Evolutionary conservation across 2,329 filamentous ascomycete species (phyloP), one percentile per base, ranked within the genome.

Genomic region (Venturia carpophila): DNA sequence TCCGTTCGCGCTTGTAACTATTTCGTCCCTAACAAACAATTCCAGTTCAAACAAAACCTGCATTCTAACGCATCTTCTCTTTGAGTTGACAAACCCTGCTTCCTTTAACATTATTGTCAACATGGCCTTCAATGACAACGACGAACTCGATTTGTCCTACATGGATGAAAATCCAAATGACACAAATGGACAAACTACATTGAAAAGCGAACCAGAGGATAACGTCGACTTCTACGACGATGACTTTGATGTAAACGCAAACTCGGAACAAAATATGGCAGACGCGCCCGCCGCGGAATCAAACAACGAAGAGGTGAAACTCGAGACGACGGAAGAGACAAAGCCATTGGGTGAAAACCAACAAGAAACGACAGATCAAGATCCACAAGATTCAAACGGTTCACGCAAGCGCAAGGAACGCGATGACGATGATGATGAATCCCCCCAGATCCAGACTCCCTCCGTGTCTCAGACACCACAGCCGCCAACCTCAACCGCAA

Each of bases 111-210:
- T 39, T 42, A 21, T 52, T 21, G 47, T 17, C 65, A 72, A 63
- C 63, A 78, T 77, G 73, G 79, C 83, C 72, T 84, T 87, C 73
- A 85, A 87, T 76, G 85, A 87, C 75, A 86, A 86, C 72, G 87
- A 87, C 79, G 85, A 88, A 71, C 87, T 88, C 79, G 85, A 88
- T 74, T 86, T 88, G 76, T 87, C 55, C 55, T 65, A 65, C 56
- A 61, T 65, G 64, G 64, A 65, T n/a, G 64, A 64, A 11, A 47
- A 63, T 13, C 37, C 43, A 11, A 62, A 24, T 41, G 55, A 47
- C 19, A 19, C 30, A 17, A 63, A 37, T 55, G 55, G n/a, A 13
- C 39, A 65, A 17, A 13, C 87, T 72, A 85, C 85, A 68, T 84
- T 87, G 71, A 83, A 85, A 63, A 75, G 72, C 42, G 68, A 70